Conservation (phyloP, 371 early-diverging fungal genomes). For the Mycotypha africana region DNA sequence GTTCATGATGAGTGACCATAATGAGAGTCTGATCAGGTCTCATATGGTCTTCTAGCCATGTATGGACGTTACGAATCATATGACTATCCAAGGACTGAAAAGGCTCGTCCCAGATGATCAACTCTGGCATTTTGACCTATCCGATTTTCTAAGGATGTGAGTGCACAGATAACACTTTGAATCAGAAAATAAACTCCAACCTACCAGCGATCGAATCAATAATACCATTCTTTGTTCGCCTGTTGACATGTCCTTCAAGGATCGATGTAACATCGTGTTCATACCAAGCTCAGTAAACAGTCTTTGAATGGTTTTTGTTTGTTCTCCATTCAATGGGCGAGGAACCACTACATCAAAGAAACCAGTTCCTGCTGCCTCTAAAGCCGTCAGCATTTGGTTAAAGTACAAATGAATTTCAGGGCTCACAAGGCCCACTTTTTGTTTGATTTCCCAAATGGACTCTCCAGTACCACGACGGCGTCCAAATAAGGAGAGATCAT, state of each 20-base stretch:
- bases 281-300: constrained; percentile 45
- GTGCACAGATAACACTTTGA: too few relatives aligned
- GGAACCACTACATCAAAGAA: constrained; percentile 43
- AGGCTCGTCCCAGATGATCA: constrained; percentile 60
- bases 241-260: constrained; percentile 38
- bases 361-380: constrained; percentile 42
- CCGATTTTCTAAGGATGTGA: constrained; percentile 13
- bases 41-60: constrained; percentile 48
- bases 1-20: constrained; percentile 59
- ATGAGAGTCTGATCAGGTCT: constrained; percentile 44
- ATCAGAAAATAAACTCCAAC: background rate
- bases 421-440: constrained; percentile 42
- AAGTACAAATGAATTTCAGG: constrained; percentile 60
- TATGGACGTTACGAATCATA: constrained; percentile 38
- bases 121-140: constrained; percentile 41
- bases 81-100: constrained; percentile 53
- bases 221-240: constrained; percentile 56
- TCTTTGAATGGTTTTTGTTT: constrained; percentile 13
- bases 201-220: constrained; percentile 44
- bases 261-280: constrained; percentile 16
- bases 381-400: constrained; percentile 31
- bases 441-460: constrained; percentile 57
- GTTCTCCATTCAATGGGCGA: constrained; percentile 15
- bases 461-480: constrained; percentile 51
- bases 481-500: constrained; percentile 51